Percentiles rank a stretch among this genome's conserved stretches.
Evolutionary conservation across 192 early-diverging fungal species (phyloP).

Genomic region (Entomortierella beljakovae): DNA sequence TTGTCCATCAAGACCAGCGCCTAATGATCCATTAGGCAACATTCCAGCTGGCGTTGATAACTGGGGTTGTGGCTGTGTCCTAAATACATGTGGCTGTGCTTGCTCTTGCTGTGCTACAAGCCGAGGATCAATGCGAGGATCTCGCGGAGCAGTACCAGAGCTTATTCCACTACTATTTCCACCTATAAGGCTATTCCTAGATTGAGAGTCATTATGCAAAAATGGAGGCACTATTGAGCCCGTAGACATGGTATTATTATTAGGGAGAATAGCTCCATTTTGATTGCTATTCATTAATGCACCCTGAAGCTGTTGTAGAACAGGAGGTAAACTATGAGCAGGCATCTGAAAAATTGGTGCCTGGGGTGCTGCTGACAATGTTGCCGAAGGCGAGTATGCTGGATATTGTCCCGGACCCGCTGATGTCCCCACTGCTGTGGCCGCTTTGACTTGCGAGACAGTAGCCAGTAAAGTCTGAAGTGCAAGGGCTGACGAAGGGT

Average conservation of each 20-base stretch:
- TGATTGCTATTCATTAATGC: conserved; percentile 50
- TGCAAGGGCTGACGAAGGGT: conserved; percentile 42
- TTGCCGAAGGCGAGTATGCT: not conserved
- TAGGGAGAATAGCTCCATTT: conserved; percentile 27
- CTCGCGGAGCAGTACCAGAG: conserved; percentile 1
- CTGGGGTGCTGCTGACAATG: not conserved
- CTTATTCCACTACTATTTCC: not conserved
- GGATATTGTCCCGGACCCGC: not conserved
- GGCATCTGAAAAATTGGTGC: conserved; percentile 4
- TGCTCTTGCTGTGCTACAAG: conserved; percentile 6
- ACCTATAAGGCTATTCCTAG: conserved; percentile 1
- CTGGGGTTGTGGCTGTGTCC: conserved; percentile 20
- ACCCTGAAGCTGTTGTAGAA: conserved; percentile 46
- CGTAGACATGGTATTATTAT: conserved; percentile 52
- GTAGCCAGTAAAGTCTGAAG: conserved; percentile 43
- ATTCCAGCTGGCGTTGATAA: not conserved
- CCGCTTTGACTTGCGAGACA: conserved; percentile 40
- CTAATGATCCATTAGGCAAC: not conserved
- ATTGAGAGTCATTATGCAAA: conserved; percentile 23
- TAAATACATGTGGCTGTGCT: conserved; percentile 12
- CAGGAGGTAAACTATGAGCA: conserved; percentile 16
- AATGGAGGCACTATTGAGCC: conserved; percentile 18
- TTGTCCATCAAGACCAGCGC: conserved; percentile 5
- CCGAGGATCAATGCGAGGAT: conserved; percentile 24
- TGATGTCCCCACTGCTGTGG: not conserved